A percentile compares a stretch with the other conserved stretches of the same genome.
These are phyloP conservation scores for Lipomyces orientalis DNA, from an alignment of 805 yeast genomes.

Conservation along the genomic window DNA sequence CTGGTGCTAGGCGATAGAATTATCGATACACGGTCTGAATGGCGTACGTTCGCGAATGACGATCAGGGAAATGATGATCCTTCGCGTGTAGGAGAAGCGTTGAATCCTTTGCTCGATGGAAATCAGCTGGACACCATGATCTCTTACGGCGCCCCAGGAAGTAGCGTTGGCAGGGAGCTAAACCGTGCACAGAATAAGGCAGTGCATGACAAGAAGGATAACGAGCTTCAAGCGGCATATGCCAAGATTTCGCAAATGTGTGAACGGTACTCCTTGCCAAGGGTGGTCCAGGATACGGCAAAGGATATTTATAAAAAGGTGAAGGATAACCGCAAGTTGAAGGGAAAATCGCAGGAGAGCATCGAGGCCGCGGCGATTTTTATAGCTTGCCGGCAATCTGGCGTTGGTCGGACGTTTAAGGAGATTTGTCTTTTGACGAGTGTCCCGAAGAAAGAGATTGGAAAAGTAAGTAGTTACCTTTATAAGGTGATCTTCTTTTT, in stretches of 20 bases:
- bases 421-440: constrained; percentile 94
- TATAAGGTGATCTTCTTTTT: neutral
- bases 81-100: constrained; percentile 98
- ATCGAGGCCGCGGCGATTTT: constrained; percentile 96
- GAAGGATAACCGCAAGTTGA: constrained; percentile 79
- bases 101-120: constrained; percentile 87
- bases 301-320: constrained; percentile 93
- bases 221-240: constrained; percentile 84
- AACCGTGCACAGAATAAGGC: constrained; percentile 87
- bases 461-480: constrained; percentile 58
- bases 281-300: constrained; percentile 95
- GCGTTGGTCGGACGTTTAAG: constrained; percentile 90
- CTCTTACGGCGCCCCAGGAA: constrained; percentile 82
- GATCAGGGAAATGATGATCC: constrained; percentile 99
- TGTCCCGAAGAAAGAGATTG: constrained; percentile 93
- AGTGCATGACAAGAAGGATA: constrained; percentile 83
- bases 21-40: constrained; percentile 94
- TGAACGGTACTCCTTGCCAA: constrained; percentile 92
- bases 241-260: constrained; percentile 95
- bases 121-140: constrained; percentile 92
- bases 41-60: constrained; percentile 98
- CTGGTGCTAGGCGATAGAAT: constrained; percentile 87
- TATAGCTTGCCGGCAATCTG: constrained; percentile 91
- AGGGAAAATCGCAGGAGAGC: constrained; percentile 90
- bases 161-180: constrained; percentile 80